Conservation (phyloP, 768 basidiomycete species). For the Collybiopsis luxurians region DNA sequence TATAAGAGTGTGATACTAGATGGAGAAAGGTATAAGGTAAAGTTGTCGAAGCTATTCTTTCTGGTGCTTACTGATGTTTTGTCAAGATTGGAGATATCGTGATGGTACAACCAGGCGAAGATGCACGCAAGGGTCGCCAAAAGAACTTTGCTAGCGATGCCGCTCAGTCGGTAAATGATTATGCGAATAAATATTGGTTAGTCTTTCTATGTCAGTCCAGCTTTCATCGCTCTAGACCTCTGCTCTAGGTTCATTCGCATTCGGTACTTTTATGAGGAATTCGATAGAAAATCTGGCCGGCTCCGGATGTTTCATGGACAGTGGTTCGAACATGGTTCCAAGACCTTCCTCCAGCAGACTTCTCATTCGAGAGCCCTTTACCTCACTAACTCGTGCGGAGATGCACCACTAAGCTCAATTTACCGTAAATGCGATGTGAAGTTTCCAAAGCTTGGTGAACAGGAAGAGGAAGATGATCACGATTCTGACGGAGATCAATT, state of each 20-base stretch:
- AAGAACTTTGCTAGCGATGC: conserved; percentile 35
- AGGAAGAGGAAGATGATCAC: conserved; percentile 45
- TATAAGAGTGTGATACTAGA: conserved; percentile 54
- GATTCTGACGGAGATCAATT: conserved; percentile 43
- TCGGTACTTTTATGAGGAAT: conserved; percentile 54
- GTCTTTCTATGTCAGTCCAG: not conserved
- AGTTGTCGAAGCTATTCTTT: conserved; percentile 12
- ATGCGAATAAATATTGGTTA: conserved; percentile 62
- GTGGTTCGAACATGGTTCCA: conserved; percentile 66
- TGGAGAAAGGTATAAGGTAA: conserved; percentile 52
- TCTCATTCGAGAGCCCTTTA: conserved; percentile 62
- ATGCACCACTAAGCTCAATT: conserved; percentile 53
- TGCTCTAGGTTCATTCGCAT: conserved; percentile 66
- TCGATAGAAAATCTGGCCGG: conserved; percentile 10
- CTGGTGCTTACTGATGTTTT: not conserved
- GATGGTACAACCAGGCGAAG: conserved; percentile 58
- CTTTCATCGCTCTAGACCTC: not conserved
- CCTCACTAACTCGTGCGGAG: conserved; percentile 51
- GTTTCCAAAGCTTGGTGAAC: conserved; percentile 36
- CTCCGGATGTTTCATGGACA: conserved; percentile 67
- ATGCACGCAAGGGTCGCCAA: conserved; percentile 38
- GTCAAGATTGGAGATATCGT: conserved; percentile 61
- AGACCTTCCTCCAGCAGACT: conserved; percentile 64
- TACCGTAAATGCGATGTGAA: conserved; percentile 54
- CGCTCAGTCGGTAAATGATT: conserved; percentile 49